A percentile compares a stretch with the other conserved stretches of the same genome.
phyloP scores from a whole-genome alignment of 208 protist species.

The Lotmaria passim region DNA sequence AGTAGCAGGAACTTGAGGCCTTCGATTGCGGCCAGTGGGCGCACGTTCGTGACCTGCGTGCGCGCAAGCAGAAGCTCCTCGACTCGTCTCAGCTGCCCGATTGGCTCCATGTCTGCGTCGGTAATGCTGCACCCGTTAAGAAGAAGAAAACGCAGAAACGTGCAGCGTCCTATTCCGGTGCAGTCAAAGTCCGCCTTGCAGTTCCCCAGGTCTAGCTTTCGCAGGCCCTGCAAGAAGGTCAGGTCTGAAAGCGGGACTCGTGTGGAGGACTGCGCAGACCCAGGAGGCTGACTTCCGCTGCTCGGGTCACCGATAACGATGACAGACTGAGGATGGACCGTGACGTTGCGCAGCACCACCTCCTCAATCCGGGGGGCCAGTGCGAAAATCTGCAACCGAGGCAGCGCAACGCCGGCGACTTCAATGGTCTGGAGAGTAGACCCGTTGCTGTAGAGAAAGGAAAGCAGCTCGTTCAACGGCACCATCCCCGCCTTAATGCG shows the following conservation, averaged over 20 bases:
- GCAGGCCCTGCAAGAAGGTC: slow-evolving; percentile 7
- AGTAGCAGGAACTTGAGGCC: slow-evolving; percentile 31
- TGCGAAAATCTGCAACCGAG: slow-evolving; percentile 32
- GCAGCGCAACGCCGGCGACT: slow-evolving; percentile 20
- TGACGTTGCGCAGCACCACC: slow-evolving; percentile 29
- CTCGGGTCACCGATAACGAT: neutral
- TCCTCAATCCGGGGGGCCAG: slow-evolving; percentile 24
- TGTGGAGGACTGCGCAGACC: neutral
- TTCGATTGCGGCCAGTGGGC: slow-evolving; percentile 2
- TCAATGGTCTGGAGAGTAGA: slow-evolving; percentile 27
- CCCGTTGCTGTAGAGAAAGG: slow-evolving; percentile 24
- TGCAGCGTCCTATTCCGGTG: slow-evolving; percentile 26
- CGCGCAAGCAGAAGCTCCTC: slow-evolving; percentile 33
- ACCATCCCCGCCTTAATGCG: slow-evolving; percentile 22
- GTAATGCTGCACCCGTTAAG: slow-evolving; percentile 30
- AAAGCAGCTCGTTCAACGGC: slow-evolving; percentile 34
- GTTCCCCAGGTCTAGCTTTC: slow-evolving; percentile 26
- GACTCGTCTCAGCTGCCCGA: slow-evolving; percentile 21
- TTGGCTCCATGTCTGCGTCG: slow-evolving; percentile 12
- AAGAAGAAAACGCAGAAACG: slow-evolving; percentile 23
- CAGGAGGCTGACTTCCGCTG: neutral
- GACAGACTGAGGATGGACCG: slow-evolving; percentile 26
- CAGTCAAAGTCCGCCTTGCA: slow-evolving; percentile 22
- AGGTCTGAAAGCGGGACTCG: slow-evolving; percentile 27
- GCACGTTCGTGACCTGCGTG: slow-evolving; percentile 25